Conservation (phyloP, 495 filamentous ascomycete genomes). For the Aspergillus avenaceus region DNA sequence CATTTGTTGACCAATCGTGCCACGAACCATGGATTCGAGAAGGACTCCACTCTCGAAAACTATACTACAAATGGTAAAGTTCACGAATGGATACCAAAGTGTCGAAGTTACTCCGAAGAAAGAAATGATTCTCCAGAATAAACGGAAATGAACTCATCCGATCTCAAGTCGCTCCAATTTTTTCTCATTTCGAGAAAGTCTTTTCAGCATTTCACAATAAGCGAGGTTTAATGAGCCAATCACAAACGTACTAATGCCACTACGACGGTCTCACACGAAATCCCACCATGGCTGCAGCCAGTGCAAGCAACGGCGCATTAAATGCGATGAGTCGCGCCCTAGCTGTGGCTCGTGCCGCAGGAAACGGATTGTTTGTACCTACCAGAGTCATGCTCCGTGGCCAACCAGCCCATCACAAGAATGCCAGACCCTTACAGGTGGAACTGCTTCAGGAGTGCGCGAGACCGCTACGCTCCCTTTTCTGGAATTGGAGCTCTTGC, state of each 20-base stretch:
- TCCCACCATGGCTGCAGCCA: conserved; percentile 16
- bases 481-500: conserved; percentile 9
- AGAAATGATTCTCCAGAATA: not conserved
- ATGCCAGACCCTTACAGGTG: too few species aligned
- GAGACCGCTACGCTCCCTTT: conserved; percentile 1
- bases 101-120: not conserved
- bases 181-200: not conserved
- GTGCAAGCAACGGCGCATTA: conserved; percentile 20
- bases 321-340: conserved; percentile 20
- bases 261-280: conserved; percentile 15
- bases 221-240: not conserved
- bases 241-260: conserved; percentile 8
- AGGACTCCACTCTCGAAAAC: conserved; percentile 1
- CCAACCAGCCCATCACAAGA: not conserved
- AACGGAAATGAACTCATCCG: not conserved
- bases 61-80: not conserved
- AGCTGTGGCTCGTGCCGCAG: conserved; percentile 11
- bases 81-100: not conserved
- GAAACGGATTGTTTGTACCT: conserved; percentile 8
- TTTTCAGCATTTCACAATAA: not conserved
- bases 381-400: not conserved
- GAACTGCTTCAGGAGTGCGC: not conserved
- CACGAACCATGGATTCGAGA: not conserved
- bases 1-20: not conserved
- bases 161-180: not conserved